These are phyloP conservation scores for Helotiales sp. DNA, from an alignment of 2,329 filamentous ascomycete species.

Conservation along the genomic window DNA sequence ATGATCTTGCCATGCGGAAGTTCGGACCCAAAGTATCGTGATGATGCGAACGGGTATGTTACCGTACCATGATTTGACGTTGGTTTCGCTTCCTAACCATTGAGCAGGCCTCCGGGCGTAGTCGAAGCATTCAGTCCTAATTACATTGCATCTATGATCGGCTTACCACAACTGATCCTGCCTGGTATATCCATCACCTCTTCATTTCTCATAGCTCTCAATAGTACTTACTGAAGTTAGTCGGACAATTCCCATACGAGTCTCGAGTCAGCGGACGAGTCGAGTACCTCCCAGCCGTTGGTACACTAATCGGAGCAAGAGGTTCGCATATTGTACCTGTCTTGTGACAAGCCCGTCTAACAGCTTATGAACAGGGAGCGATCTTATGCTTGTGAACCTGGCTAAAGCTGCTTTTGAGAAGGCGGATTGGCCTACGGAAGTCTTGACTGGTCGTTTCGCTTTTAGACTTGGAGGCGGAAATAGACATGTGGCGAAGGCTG, in stretches of 20 bases:
- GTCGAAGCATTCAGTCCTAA: neutral
- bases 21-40: too few species aligned
- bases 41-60: too few species aligned
- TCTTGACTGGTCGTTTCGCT: neutral
- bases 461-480: too few species aligned
- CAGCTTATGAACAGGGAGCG: neutral
- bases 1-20: too few species aligned
- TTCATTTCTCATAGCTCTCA: neutral
- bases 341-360: neutral
- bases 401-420: neutral
- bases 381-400: neutral
- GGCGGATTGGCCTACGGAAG: neutral
- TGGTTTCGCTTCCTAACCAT: neutral
- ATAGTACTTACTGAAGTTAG: neutral
- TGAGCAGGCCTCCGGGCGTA: neutral
- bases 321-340: neutral
- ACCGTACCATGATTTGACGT: too few species aligned
- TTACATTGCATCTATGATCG: neutral
- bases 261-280: neutral
- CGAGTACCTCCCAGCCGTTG: neutral
- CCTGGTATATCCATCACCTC: neutral
- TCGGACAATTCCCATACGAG: neutral
- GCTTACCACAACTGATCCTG: neutral
- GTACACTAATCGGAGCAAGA: neutral
- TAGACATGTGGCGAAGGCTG: too few species aligned